Evolutionary conservation across 2,329 filamentous ascomycete genomes (phyloP), one percentile per base, ranked within the genome.

Genomic region (Colletotrichum sp.): DNA sequence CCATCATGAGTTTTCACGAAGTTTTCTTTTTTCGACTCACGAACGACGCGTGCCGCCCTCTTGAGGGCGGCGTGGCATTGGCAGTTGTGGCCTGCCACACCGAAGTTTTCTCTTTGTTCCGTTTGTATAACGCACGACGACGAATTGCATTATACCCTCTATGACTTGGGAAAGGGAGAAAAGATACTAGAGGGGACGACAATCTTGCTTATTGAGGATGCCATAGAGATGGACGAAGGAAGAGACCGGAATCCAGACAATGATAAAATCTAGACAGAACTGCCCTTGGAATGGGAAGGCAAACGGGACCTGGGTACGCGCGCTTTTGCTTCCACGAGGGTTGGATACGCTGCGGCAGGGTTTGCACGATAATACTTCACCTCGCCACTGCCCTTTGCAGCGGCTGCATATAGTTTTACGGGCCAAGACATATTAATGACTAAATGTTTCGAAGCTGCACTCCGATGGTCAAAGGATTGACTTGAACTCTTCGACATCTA

Each of bases 121-220:
- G 63, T 74, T 74, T 74, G 68, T 64, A 74, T 74, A 72, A 67
- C 72, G 63, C 57, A 74, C 72, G 68, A 72, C 61, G 66, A 72
- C 72, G 68, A 74, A 43, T 51, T 62, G 69, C 72, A 74, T 33
- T 74, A 74, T 74, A 74, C 72, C 72, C 72, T 74, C 72, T 74
- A 67, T 74, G 72, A 66, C 36, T 64, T 67, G 62, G 72, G 29
- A 51, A 71, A 15, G 57, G 34, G 57, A 51, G 57, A n/a, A 54
- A 58, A 66, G 36, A 66, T 8, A 54, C 13, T 21, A 27, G 16
- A 31, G 47, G 29, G 68, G 38, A 15, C 16, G 47, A 43, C 27
- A 13, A 58, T 67, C 54, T 63, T 47, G 29, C 36, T 67, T 63
- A 47, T 31, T 57, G 36, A 61, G 29, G 34, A 57, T 62, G 31